A percentile compares a stretch with the other conserved stretches of the same genome.
Conservation (phyloP, 441 rosid species). For the Brassica hybrid region DNA sequence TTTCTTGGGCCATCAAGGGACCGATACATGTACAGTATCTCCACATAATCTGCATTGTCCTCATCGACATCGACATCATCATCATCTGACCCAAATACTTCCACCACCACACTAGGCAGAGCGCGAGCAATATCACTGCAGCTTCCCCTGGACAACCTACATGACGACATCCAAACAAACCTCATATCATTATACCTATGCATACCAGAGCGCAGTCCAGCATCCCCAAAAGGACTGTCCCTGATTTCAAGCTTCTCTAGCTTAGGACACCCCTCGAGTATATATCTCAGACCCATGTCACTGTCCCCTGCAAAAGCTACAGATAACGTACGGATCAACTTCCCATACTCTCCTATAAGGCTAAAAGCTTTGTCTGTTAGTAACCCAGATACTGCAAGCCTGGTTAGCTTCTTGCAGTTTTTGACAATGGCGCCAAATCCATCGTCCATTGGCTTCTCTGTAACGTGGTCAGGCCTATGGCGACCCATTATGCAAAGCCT, state of each 20-base stretch:
- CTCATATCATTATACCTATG: conserved; percentile 82
- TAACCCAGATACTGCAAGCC: conserved; percentile 82
- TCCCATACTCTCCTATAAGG: conserved; percentile 78
- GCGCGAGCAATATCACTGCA: conserved; percentile 68
- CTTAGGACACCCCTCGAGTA: conserved; percentile 81
- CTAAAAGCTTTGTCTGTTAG: conserved; percentile 80
- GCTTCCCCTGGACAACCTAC: conserved; percentile 58
- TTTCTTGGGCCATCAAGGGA: conserved; percentile 80
- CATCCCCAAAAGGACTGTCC: conserved; percentile 91
- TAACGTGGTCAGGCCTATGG: conserved; percentile 68
- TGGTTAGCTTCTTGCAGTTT: conserved; percentile 81
- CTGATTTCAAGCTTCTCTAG: conserved; percentile 90
- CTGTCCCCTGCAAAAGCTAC: conserved; percentile 94
- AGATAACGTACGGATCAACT: conserved; percentile 70
- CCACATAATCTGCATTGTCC: conserved; percentile 45
- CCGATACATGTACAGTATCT: conserved; percentile 75
- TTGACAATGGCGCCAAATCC: conserved; percentile 92
- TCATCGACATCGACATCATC: conserved; percentile 24
- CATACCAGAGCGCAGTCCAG: conserved; percentile 67
- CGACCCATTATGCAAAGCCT: conserved; percentile 92
- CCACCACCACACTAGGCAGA: conserved; percentile 72
- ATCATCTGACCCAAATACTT: conserved; percentile 53
- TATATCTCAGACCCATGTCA: conserved; percentile 72
- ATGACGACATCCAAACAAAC: conserved; percentile 92
- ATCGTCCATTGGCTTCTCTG: conserved; percentile 83